These are phyloP conservation scores for Alternaria sp. DNA, from an alignment of 2,329 filamentous ascomycete species.

Conservation along the genomic window DNA sequence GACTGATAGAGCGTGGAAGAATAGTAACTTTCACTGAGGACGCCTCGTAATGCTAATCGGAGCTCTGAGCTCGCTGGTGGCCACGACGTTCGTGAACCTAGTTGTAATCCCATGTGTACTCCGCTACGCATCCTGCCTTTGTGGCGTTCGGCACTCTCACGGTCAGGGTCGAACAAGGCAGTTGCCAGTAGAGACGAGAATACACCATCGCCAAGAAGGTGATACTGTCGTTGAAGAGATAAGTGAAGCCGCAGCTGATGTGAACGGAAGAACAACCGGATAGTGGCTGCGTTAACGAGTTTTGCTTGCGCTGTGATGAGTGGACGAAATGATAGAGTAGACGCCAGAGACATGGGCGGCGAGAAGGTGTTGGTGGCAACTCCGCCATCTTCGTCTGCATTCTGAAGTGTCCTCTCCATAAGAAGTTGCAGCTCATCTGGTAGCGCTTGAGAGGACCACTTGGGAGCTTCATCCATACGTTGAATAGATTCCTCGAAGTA, in stretches of 20 bases:
- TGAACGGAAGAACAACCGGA: conserved; percentile 77
- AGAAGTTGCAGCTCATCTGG: conserved; percentile 43
- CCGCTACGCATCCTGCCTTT: conserved; percentile 71
- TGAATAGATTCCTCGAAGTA: conserved; percentile 41
- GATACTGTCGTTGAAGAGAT: conserved; percentile 78
- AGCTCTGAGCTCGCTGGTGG: conserved; percentile 94
- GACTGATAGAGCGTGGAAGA: conserved; percentile 47
- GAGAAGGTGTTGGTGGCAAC: conserved; percentile 44
- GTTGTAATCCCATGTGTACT: conserved; percentile 79
- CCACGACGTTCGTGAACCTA: conserved; percentile 85
- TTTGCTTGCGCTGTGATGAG: conserved; percentile 77
- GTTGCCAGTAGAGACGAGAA: conserved; percentile 83
- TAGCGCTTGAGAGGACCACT: conserved; percentile 14
- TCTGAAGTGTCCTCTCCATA: conserved; percentile 30
- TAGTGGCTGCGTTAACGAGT: conserved; percentile 78
- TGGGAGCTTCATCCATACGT: conserved; percentile 38
- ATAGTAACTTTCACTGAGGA: conserved; percentile 78
- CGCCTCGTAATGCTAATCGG: conserved; percentile 85
- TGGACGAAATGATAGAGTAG: conserved; percentile 78
- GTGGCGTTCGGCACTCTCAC: conserved; percentile 79
- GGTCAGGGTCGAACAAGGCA: conserved; percentile 83
- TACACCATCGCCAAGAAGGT: conserved; percentile 83
- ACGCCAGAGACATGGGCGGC: conserved; percentile 65
- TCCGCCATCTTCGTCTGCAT: background rate
- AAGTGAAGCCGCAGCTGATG: conserved; percentile 79